phyloP scores from a whole-genome alignment of 2,329 filamentous ascomycete genomes.

The Ascochyta clinopodiicola region DNA sequence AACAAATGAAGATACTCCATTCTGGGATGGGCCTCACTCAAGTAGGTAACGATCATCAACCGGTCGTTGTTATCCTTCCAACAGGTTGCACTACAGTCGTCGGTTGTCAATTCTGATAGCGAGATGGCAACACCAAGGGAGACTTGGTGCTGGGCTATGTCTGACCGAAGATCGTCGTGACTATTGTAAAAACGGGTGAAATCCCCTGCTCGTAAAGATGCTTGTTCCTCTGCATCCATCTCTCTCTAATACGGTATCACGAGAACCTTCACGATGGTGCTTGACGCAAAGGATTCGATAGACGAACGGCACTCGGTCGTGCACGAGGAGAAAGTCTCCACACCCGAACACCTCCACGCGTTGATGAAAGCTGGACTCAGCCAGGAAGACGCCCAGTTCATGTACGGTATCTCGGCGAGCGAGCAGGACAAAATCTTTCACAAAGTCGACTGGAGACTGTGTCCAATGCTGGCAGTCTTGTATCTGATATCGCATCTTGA shows the following conservation, averaged over 20 bases:
- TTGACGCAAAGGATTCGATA: constrained; percentile 2
- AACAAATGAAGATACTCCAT: not conserved
- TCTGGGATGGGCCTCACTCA: not conserved
- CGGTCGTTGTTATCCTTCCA: not conserved
- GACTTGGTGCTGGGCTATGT: not conserved
- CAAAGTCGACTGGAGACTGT: constrained; percentile 32
- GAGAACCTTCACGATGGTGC: not conserved
- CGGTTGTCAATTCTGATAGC: not conserved
- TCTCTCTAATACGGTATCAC: not conserved
- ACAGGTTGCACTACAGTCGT: not conserved
- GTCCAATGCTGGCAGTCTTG: constrained; percentile 30
- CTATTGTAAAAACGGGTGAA: not conserved
- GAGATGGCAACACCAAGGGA: not conserved
- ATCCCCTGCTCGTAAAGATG: no score
- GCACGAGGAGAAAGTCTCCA: constrained; percentile 9
- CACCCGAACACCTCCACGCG: constrained; percentile 12
- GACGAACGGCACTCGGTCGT: constrained; percentile 2
- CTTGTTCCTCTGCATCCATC: not conserved
- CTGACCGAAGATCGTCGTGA: not conserved
- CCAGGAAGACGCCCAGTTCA: constrained; percentile 37
- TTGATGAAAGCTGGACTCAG: constrained; percentile 24
- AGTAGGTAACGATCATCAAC: not conserved
- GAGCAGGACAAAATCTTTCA: constrained; percentile 32
- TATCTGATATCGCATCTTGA: constrained; percentile 43
- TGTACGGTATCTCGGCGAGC: constrained; percentile 29